Evolutionary conservation across 495 filamentous ascomycete species (phyloP), one percentile per base, ranked within the genome.

Genomic region (Neurospora sp.): DNA sequence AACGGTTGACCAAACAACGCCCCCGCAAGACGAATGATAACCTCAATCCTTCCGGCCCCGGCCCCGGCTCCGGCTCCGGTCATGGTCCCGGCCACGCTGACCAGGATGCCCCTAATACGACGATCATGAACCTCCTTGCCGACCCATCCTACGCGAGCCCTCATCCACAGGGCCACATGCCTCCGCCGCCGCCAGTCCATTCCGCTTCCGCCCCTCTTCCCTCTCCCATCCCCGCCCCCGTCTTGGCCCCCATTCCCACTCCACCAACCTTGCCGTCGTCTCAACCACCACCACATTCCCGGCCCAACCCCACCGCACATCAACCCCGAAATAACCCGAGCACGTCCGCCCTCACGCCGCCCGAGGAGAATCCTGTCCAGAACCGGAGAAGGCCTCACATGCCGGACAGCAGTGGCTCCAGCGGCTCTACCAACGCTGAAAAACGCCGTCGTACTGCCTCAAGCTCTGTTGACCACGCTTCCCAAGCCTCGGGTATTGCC

Each of bases 321-420:
- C 16, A 78, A 31, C 41, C 70, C 12, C 73, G 73, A 40, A 53
- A 53, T 42, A 59, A 20, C 20, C 40, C 73, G 9, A 74, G 72
- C 45, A 78, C 77, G n/a, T 82, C 80, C 9, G 85, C 83, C 3
- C 79, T 86, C 16, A 86, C 85, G 0, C 85, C 84, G 2, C 85
- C 85, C n/a, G 85, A 86, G 39, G 85, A 86, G 77, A 81, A 79
- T 10, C 68, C 76, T 14, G 73, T 78, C 9, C 82, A 82, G 6
- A 73, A 79, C 5, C 81, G 81, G 35, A 82, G 82, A 73, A 77
- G 81, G 31, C 70, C 77, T 41, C 75, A 78, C 42, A 76, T 70
- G 6, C 65, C 72, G 0, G 75, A 79, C 8, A 74, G n/a, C 53
- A 74, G 35, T 65, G 42, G 69, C 14, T n/a, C 37, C 4, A 42